Base-by-base conservation (phyloP, 2,329 filamentous ascomycete species). In the Aspergillus brunneoviolaceus region DNA sequence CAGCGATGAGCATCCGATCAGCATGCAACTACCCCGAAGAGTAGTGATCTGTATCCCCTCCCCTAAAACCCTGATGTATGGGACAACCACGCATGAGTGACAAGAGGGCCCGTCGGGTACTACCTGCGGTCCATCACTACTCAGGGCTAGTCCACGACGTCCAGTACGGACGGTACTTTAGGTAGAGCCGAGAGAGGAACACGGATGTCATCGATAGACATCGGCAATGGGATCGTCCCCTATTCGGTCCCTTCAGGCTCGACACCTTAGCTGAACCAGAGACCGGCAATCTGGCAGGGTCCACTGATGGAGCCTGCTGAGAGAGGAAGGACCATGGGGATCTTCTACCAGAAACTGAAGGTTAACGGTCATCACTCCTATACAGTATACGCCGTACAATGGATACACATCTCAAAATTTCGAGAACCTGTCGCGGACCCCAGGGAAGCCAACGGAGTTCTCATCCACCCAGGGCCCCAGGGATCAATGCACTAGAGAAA, bases 301-400 rank as follows among this genome's bases (percentile, higher is more conserved):
- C 70, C 71, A 73, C 71, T 69, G 69, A 72, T 72, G 65, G 60
- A 61, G 65, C 51, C 56, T 62, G 62, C 66, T 54, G 59, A 65
- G 61, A 55, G 62, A 48, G 69, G 57, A 69, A 70, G 60, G 54
- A 29, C 52, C 51, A 14, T 50, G 63, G 33, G 54, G 61, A 66
- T 65, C 63, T 50, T 59, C 60, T 63, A 63, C 65, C 59, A 63
- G 64, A 69, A 64, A 58, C 61, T 51, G 60, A 55, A 35, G 45
- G n/a, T 21, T 11, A 60, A 55, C 54, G 61, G 51, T 61, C 56
- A 57, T 58, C 58, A 61, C 25, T 47, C 25, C 57, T 16, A 19
- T 16, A n/a, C 14, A 33, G 7, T 12, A 33, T 12, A 10, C 31
- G 7, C 23, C 23, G 23, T 23, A n/a, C 39, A 9, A 19, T 16